These are phyloP conservation scores for Oxalis stricta DNA, from an alignment of 441 rosid genomes.

Conservation along the genomic window DNA sequence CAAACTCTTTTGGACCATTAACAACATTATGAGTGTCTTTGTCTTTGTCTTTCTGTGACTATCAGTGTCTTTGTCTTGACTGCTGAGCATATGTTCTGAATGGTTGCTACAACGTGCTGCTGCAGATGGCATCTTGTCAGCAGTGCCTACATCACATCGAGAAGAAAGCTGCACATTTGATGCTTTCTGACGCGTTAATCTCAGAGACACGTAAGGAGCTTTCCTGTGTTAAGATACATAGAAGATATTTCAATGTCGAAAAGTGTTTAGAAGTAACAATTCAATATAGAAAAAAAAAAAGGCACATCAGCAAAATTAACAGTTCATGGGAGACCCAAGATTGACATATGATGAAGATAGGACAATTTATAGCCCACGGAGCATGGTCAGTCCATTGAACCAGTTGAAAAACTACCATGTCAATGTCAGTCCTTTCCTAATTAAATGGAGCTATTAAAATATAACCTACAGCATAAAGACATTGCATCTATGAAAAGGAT, in stretches of 20 bases:
- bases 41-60: too few species aligned
- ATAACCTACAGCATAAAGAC: not conserved
- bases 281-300: too few species aligned
- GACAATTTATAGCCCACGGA: not conserved
- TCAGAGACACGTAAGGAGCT: slow-evolving; percentile 11
- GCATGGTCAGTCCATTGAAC: not conserved
- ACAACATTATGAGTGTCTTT: too few species aligned
- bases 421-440: not conserved
- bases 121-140: slow-evolving; percentile 17
- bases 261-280: too few species aligned
- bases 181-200: slow-evolving; percentile 12
- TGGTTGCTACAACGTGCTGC: slow-evolving; percentile 14
- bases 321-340: not conserved
- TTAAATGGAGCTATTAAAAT: not conserved
- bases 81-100: slow-evolving; percentile 13
- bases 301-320: too few species aligned
- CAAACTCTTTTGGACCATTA: slow-evolving; percentile 18
- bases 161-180: slow-evolving; percentile 19
- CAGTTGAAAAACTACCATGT: not conserved
- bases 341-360: not conserved
- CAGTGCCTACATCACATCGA: slow-evolving; percentile 15
- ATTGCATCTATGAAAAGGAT: slow-evolving; percentile 6
- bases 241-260: not conserved
- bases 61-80: slow-evolving; percentile 13
- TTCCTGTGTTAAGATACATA: slow-evolving; percentile 12